These are phyloP conservation scores for Coemansia sp. DNA, from an alignment of 192 early-diverging fungal species.

Conservation along the genomic window DNA sequence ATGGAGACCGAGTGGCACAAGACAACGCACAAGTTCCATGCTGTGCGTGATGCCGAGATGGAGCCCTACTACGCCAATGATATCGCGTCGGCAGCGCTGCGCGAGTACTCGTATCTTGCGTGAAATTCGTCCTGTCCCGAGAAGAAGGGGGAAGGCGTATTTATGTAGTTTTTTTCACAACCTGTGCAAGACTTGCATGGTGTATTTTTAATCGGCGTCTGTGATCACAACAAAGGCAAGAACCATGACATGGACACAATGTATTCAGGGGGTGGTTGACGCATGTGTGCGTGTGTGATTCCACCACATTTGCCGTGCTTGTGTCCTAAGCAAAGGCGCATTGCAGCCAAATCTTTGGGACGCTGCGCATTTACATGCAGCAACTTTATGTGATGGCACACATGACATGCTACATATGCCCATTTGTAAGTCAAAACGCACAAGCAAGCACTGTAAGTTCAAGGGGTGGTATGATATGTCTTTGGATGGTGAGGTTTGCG, in stretches of 20 bases:
- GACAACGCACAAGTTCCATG: constrained; percentile 30
- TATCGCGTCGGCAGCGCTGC: constrained; percentile 42
- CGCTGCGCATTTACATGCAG: background rate
- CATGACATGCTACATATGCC: background rate
- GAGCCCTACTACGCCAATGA: constrained; percentile 54
- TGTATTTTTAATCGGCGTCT: background rate
- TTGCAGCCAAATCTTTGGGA: background rate
- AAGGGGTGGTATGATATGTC: too few species aligned
- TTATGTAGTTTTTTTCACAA: background rate
- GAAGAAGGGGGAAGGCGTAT: too few species aligned
- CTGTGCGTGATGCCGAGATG: constrained; percentile 46
- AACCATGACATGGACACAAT: background rate
- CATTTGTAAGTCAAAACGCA: background rate
- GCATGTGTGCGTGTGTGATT: background rate
- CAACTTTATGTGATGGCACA: background rate
- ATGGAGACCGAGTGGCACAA: constrained; percentile 56
- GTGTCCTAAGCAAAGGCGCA: background rate
- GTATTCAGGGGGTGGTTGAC: background rate
- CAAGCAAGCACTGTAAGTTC: background rate
- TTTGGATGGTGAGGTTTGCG: background rate
- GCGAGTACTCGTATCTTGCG: constrained; percentile 49
- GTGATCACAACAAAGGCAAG: background rate
- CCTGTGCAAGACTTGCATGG: background rate
- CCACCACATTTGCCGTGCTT: background rate
- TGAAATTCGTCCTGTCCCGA: too few species aligned